Evolutionary conservation across 768 basidiomycete genomes (phyloP), one percentile per base, ranked within the genome.

Genomic region (Mrakia hoshinonis): DNA sequence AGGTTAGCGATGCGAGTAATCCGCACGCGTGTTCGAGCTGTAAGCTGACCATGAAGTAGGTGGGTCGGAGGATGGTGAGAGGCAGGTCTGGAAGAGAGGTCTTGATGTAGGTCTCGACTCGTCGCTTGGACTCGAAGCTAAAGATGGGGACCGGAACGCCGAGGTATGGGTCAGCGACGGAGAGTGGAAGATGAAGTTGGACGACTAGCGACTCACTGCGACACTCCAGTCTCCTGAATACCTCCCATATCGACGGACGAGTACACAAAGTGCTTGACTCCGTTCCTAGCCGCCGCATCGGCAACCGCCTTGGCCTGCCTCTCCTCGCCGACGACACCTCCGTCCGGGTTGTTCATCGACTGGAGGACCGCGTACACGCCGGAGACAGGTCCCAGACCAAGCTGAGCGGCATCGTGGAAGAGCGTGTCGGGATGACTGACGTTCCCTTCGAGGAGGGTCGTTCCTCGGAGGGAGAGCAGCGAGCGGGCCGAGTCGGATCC

Each of bases 291-390:
- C 5, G 54, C 54, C 6, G 54, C 54, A 11, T 10, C 54, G 6
- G 54, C 54, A 15, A 55, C 13, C n/a, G n/a, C 54, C 29, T 55
- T 55, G 26, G 26, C 54, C 29, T 55, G 54, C 29, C 34, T 55
- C 24, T 29, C 34, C 54, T 55, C 54, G 5, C 54, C 54, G 2
- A 29, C 54, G 54, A 55, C 20, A 26, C 54, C 54, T 26, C 54
- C 54, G 54, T 55, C 54, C 54, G 29, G 29, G 54, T 55, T 55
- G 54, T 55, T n/a, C n/a, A n/a, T n/a, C n/a, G n/a, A n/a, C n/a
- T n/a, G n/a, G n/a, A n/a, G 54, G 13, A 55, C 54, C 7, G 54
- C 29, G 7, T 29, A 55, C 3, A 55, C 54, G 13, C 54, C 54
- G 54, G 29, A 55, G 11, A 55, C 54, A 15, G 54, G 54, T n/a